These are phyloP conservation scores for Dysphania ambrosioides DNA, from an alignment of 148 eudicot species.

Conservation along the genomic window DNA sequence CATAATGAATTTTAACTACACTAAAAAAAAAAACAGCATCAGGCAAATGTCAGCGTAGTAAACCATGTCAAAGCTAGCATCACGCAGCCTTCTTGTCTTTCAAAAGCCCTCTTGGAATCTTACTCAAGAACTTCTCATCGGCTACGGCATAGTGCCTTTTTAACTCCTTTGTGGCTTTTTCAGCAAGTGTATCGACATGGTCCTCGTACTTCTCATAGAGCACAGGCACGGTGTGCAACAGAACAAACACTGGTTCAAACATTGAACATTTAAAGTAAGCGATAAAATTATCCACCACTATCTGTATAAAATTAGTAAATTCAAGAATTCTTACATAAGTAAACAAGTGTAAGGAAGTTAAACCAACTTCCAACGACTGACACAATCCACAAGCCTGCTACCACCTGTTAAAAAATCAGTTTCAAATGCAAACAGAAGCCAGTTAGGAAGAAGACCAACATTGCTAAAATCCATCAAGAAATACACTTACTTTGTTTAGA, in stretches of 20 bases:
- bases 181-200: slow-evolving; percentile 70
- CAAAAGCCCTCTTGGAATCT: slow-evolving; percentile 66
- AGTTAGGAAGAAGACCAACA: neutral
- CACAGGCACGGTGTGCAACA: slow-evolving; percentile 76
- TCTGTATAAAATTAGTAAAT: neutral
- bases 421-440: neutral
- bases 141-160: slow-evolving; percentile 81
- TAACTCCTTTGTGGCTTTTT: slow-evolving; percentile 70
- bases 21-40: slow-evolving; percentile 3
- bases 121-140: slow-evolving; percentile 67
- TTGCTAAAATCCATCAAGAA: neutral
- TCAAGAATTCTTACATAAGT: slow-evolving; percentile 57
- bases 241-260: slow-evolving; percentile 50
- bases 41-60: slow-evolving; percentile 18
- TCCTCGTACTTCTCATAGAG: slow-evolving; percentile 88
- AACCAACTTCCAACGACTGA: slow-evolving; percentile 68
- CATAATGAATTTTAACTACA: slow-evolving; percentile 15
- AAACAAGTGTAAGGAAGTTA: slow-evolving; percentile 74
- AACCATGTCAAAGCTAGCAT: slow-evolving; percentile 22
- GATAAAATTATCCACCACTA: neutral
- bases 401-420: slow-evolving; percentile 40
- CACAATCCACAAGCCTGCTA: slow-evolving; percentile 82
- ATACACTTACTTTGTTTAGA: too few species aligned
- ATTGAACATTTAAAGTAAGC: slow-evolving; percentile 9
- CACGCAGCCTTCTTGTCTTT: slow-evolving; percentile 57